These are phyloP conservation scores for Monoraphidium neglectum DNA, from an alignment of 139 green algal species.

Conservation along the genomic window DNA sequence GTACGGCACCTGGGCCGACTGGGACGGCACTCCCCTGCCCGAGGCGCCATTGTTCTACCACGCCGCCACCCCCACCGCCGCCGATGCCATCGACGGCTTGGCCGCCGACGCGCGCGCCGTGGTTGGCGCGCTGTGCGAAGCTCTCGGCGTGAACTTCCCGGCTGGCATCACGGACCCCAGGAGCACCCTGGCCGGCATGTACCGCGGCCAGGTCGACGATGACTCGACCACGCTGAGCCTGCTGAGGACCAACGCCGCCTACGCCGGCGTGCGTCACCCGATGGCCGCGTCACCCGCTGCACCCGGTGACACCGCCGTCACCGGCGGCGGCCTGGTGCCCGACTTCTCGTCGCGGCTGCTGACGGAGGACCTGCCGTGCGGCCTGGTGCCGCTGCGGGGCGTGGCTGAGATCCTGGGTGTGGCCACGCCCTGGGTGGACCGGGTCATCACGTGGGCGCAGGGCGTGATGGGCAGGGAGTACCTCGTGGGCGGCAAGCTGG, in stretches of 20 bases:
- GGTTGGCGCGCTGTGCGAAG: too few relatives aligned
- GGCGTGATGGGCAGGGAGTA: constrained; percentile 14
- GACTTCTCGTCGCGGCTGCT: constrained; percentile 6
- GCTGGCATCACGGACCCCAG: too few relatives aligned
- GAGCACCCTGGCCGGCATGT: too few relatives aligned
- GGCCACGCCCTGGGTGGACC: constrained; percentile 12
- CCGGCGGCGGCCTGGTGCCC: constrained; percentile 1
- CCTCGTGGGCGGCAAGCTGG: neutral
- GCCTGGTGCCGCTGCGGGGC: constrained; percentile 7
- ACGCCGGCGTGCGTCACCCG: neutral
- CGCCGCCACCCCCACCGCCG: too few relatives aligned
- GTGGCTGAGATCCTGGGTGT: constrained; percentile 15
- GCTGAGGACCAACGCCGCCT: constrained; percentile 7
- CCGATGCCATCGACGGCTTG: too few relatives aligned
- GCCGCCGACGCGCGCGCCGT: too few relatives aligned
- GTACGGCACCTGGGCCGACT: constrained; percentile 17
- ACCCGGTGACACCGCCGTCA: too few relatives aligned
- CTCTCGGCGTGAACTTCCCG: too few relatives aligned
- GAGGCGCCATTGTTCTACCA: too few relatives aligned
- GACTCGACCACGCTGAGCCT: neutral
- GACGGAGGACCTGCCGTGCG: constrained; percentile 20
- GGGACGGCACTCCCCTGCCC: too few relatives aligned
- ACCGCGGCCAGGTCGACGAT: constrained; percentile 3
- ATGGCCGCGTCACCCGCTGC: too few relatives aligned
- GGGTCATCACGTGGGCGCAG: constrained; percentile 15